A percentile compares a stretch with the other conserved stretches of the same genome.
Evolutionary conservation across 2,329 filamentous ascomycete species (phyloP).

Genomic region (Remersonia thermophila): DNA sequence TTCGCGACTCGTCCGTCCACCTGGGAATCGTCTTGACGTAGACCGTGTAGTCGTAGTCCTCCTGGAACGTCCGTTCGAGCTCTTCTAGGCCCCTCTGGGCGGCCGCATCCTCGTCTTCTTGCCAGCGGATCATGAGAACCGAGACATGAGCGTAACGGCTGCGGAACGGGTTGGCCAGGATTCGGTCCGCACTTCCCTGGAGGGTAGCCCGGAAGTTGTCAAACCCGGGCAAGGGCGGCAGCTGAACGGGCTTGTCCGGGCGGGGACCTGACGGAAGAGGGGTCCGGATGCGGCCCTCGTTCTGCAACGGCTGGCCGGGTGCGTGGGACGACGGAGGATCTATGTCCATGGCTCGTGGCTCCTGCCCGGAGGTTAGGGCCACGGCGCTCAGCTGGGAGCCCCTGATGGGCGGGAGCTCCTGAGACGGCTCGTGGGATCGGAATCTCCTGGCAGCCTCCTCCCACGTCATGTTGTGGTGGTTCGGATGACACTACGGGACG

Average conservation of each 20-base stretch:
- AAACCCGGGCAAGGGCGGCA: slow-evolving; percentile 32
- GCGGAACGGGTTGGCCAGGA: slow-evolving; percentile 37
- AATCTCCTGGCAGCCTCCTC: slow-evolving; percentile 45
- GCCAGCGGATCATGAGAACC: slow-evolving; percentile 43
- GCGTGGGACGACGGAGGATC: slow-evolving; percentile 29
- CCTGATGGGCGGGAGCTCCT: slow-evolving; percentile 34
- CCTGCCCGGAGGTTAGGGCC: slow-evolving; percentile 30
- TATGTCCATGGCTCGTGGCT: slow-evolving; percentile 34
- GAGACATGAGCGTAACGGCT: slow-evolving; percentile 42
- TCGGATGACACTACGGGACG: slow-evolving; percentile 41
- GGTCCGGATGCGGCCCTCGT: slow-evolving; percentile 40
- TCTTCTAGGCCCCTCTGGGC: slow-evolving; percentile 33
- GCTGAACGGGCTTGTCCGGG: slow-evolving; percentile 38
- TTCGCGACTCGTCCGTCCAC: slow-evolving; percentile 33
- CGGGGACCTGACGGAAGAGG: slow-evolving; percentile 44
- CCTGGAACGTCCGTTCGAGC: slow-evolving; percentile 37
- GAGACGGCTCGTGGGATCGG: slow-evolving; percentile 38
- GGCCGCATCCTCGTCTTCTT: slow-evolving; percentile 36
- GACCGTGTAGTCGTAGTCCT: slow-evolving; percentile 39
- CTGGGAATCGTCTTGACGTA: slow-evolving; percentile 39
- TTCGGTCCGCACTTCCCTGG: slow-evolving; percentile 37
- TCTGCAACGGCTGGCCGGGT: slow-evolving; percentile 28
- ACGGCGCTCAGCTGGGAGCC: slow-evolving; percentile 37
- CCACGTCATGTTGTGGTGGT: slow-evolving; percentile 49
- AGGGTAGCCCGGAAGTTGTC: slow-evolving; percentile 40